These are phyloP conservation scores for Camelina laxa DNA, from an alignment of 345 rosid species.

Conservation along the genomic window DNA sequence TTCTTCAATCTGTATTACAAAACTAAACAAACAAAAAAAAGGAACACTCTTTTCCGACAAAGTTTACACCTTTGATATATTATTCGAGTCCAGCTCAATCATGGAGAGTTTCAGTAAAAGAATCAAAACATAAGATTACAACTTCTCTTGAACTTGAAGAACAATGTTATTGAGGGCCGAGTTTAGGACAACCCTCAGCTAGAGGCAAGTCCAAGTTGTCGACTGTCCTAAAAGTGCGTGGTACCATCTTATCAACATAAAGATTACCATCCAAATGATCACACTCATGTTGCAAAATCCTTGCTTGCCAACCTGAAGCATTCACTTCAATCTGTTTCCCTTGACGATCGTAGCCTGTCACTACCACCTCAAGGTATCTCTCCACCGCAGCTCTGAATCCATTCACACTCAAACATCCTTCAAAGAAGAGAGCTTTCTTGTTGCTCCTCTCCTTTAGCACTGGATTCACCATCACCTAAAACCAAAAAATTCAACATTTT, in stretches of 20 bases:
- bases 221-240: constrained; percentile 74
- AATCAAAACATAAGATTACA: constrained; percentile 13
- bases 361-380: constrained; percentile 81
- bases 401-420: constrained; percentile 88
- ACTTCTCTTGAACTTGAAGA: not conserved
- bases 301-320: constrained; percentile 95
- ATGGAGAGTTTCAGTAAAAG: not conserved
- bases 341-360: constrained; percentile 67
- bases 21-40: not conserved
- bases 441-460: constrained; percentile 63
- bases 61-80: not conserved
- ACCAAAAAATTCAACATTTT: constrained; percentile 1
- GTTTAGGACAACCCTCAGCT: constrained; percentile 78
- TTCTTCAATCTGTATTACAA: not conserved
- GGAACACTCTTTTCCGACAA: not conserved
- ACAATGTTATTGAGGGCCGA: constrained; percentile 50
- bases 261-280: constrained; percentile 90
- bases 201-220: constrained; percentile 86
- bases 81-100: constrained; percentile 1
- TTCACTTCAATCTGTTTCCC: constrained; percentile 66
- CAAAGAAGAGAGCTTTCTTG: constrained; percentile 75
- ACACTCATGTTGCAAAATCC: constrained; percentile 89
- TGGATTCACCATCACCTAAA: constrained; percentile 88
- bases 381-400: constrained; percentile 90
- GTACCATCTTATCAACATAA: constrained; percentile 84